Conservation (phyloP, 352 stramenopile genomes). For the Phytophthora capsici region DNA sequence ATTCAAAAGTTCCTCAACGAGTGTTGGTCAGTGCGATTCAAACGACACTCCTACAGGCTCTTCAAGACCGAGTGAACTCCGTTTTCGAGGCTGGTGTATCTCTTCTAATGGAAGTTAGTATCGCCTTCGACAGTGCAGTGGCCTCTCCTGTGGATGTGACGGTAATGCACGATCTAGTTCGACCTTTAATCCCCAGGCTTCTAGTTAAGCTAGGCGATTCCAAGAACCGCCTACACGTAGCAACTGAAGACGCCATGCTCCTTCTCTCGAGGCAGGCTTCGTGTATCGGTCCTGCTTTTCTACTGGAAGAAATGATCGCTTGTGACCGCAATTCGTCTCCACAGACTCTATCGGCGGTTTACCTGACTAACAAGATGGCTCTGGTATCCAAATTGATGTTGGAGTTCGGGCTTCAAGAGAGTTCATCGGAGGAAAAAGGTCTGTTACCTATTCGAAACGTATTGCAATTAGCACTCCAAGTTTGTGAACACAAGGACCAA, state of each 20-base stretch:
- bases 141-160: slow-evolving; percentile 29
- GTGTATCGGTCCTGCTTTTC: slow-evolving; percentile 68
- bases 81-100: slow-evolving; percentile 80
- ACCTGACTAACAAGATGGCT: slow-evolving; percentile 75
- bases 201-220: slow-evolving; percentile 79
- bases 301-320: slow-evolving; percentile 78
- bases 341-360: slow-evolving; percentile 59
- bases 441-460: slow-evolving; percentile 69
- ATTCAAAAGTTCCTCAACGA: slow-evolving; percentile 2
- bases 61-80: slow-evolving; percentile 80
- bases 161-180: slow-evolving; percentile 60
- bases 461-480: slow-evolving; percentile 66
- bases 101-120: slow-evolving; percentile 78
- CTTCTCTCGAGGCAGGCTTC: slow-evolving; percentile 67
- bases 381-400: slow-evolving; percentile 79
- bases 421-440: slow-evolving; percentile 34
- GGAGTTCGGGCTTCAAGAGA: slow-evolving; percentile 79
- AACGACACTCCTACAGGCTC: slow-evolving; percentile 58
- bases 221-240: slow-evolving; percentile 73
- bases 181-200: slow-evolving; percentile 73
- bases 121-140: slow-evolving; percentile 50
- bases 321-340: slow-evolving; percentile 64
- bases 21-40: slow-evolving; percentile 51
- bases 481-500: slow-evolving; percentile 78
- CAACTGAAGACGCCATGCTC: slow-evolving; percentile 76